Percentiles rank a stretch among this genome's conserved stretches.
Evolutionary conservation across 23 red algal genomes (phyloP).

Genomic region (Cyanidioschyzon merolae): DNA sequence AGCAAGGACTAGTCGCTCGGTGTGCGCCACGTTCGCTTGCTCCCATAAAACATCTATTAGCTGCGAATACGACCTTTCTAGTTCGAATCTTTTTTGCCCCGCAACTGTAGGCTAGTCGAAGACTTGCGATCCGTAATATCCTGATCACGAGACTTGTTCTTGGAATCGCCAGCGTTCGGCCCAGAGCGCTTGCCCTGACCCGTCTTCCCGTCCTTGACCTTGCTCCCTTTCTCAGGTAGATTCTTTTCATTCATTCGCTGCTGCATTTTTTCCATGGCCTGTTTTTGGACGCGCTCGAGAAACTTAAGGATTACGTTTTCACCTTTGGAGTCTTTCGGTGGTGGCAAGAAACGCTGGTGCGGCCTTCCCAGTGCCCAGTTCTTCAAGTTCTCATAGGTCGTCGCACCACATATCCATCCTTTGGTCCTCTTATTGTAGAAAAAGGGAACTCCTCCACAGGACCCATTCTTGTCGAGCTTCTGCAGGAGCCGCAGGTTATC

Average conservation of each 20-base stretch:
- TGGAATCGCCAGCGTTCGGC: not conserved
- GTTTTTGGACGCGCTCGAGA: conserved; percentile 22
- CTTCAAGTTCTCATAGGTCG: conserved; percentile 85
- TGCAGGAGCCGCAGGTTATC: conserved; percentile 87
- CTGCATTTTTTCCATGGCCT: conserved; percentile 32
- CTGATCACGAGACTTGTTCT: too few species aligned
- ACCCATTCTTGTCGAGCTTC: conserved; percentile 58
- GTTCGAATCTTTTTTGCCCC: too few species aligned
- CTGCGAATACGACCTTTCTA: too few species aligned
- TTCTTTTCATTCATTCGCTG: conserved; percentile 17
- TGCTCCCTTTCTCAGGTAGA: not conserved
- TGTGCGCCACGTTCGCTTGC: too few species aligned
- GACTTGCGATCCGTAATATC: too few species aligned
- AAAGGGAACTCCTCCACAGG: conserved; percentile 89
- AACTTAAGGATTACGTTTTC: not conserved
- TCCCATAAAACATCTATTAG: too few species aligned
- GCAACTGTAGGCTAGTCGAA: too few species aligned
- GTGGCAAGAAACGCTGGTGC: conserved; percentile 72
- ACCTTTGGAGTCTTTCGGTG: conserved; percentile 44
- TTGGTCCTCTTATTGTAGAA: conserved; percentile 92
- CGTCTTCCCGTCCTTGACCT: not conserved
- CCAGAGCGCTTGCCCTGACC: not conserved
- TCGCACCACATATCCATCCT: conserved; percentile 92
- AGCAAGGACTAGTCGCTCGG: too few species aligned
- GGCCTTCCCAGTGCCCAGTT: conserved; percentile 71